Conservation (phyloP, 371 early-diverging fungal species). For the Globomyces sp. region DNA sequence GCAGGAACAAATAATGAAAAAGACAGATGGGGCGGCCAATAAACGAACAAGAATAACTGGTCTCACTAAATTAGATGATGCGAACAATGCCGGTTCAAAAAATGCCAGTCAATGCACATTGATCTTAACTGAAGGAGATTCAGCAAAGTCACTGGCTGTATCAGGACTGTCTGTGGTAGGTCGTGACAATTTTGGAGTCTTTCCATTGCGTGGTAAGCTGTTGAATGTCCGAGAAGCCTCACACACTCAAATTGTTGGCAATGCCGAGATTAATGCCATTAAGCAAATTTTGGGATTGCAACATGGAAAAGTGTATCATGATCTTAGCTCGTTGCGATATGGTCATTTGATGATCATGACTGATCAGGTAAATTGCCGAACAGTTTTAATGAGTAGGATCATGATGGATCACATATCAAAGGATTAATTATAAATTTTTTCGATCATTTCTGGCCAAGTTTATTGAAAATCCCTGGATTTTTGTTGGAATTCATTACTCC, state of each 20-base stretch:
- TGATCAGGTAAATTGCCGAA: slow-evolving; percentile 99
- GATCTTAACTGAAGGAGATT: slow-evolving; percentile 99
- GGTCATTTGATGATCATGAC: slow-evolving; percentile 99
- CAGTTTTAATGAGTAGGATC: slow-evolving; percentile 99
- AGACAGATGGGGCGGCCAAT: slow-evolving; percentile 82
- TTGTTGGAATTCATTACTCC: slow-evolving; percentile 99
- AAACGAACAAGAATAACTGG: slow-evolving; percentile 71
- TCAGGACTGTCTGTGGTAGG: slow-evolving; percentile 94
- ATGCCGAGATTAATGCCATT: slow-evolving; percentile 89
- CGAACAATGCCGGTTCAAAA: slow-evolving; percentile 91
- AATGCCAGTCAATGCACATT: slow-evolving; percentile 87
- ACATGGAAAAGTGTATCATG: slow-evolving; percentile 82
- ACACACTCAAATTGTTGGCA: slow-evolving; percentile 74
- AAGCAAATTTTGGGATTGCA: slow-evolving; percentile 98
- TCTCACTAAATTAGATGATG: slow-evolving; percentile 97
- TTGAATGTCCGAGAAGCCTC: slow-evolving; percentile 98
- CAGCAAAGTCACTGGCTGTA: slow-evolving; percentile 97
- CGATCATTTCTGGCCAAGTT: slow-evolving; percentile 96
- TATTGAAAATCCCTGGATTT: slow-evolving; percentile 95
- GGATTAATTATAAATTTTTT: slow-evolving; percentile 98
- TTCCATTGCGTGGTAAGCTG: slow-evolving; percentile 98
- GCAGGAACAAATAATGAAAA: slow-evolving; percentile 84
- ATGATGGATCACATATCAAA: slow-evolving; percentile 99
- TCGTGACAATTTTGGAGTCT: slow-evolving; percentile 96
- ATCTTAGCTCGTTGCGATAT: slow-evolving; percentile 80